A percentile compares a stretch with the other conserved stretches of the same genome.
phyloP scores from a whole-genome alignment of 208 protist species.

The Leishmania turanica region DNA sequence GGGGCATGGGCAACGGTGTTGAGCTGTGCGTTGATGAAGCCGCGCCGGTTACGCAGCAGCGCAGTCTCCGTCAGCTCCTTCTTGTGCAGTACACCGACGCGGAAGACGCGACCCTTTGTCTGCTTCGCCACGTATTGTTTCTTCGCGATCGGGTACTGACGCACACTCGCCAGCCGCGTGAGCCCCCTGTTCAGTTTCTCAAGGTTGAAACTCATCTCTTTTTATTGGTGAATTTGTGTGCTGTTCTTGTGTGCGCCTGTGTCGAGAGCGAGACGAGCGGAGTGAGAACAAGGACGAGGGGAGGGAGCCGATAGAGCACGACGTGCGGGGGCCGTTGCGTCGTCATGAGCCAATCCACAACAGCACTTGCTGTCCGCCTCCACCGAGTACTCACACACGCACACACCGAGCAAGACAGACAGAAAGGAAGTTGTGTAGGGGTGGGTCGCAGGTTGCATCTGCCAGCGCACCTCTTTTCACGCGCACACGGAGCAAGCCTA shows the following conservation, averaged over 20 bases:
- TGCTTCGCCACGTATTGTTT: conserved; percentile 45
- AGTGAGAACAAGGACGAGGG: not conserved
- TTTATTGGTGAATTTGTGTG: not conserved
- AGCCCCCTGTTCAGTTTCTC: conserved; percentile 80
- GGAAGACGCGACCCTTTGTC: conserved; percentile 77
- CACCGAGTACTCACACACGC: not conserved
- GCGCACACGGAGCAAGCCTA: not conserved
- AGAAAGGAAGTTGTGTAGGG: not conserved
- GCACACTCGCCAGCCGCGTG: conserved; percentile 61
- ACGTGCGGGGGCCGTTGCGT: not conserved
- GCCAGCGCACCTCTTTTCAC: not conserved
- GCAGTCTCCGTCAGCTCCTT: conserved; percentile 63
- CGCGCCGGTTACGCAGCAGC: conserved; percentile 72
- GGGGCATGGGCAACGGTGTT: conserved; percentile 87
- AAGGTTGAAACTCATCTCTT: conserved; percentile 34
- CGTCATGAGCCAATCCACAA: not conserved
- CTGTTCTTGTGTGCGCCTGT: too few relatives aligned
- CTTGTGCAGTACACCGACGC: conserved; percentile 68
- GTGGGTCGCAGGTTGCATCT: not conserved
- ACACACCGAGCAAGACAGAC: not conserved
- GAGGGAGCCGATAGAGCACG: not conserved
- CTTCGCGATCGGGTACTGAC: conserved; percentile 42
- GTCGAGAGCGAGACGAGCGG: not conserved
- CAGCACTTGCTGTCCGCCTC: not conserved
- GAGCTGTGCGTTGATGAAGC: conserved; percentile 79